A percentile compares a stretch with the other conserved stretches of the same genome.
These are phyloP conservation scores for Colletotrichum higginsianum DNA, from an alignment of 2,329 filamentous ascomycete species.

Conservation along the genomic window DNA sequence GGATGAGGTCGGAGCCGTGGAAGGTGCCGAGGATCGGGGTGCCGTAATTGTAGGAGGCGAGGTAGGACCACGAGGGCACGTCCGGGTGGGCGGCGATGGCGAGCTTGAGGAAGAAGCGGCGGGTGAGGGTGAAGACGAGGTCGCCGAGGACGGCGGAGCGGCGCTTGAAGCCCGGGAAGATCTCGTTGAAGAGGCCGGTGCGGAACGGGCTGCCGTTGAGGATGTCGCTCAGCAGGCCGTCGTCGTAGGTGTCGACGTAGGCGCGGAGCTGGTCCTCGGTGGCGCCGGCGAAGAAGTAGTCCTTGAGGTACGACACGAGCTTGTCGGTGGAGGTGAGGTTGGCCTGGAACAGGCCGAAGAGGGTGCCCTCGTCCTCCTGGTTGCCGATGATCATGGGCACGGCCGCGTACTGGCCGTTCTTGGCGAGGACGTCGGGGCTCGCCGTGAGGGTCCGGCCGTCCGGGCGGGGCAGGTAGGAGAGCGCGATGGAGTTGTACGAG, in stretches of 20 bases:
- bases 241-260: constrained; percentile 69
- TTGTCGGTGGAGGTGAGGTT: constrained; percentile 70
- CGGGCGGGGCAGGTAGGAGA: constrained; percentile 74
- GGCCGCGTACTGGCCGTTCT: constrained; percentile 64
- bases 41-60: constrained; percentile 80
- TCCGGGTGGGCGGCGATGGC: constrained; percentile 59
- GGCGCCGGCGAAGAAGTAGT: constrained; percentile 48
- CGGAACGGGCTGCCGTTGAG: constrained; percentile 73
- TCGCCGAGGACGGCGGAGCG: constrained; percentile 76
- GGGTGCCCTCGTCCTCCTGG: constrained; percentile 77
- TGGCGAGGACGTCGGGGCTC: constrained; percentile 66
- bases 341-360: constrained; percentile 71
- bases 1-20: constrained; percentile 79
- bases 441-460: constrained; percentile 68
- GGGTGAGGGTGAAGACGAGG: constrained; percentile 64
- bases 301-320: constrained; percentile 49
- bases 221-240: constrained; percentile 59
- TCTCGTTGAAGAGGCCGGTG: constrained; percentile 70
- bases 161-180: constrained; percentile 77
- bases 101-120: constrained; percentile 61
- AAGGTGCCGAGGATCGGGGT: constrained; percentile 83
- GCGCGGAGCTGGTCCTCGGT: constrained; percentile 56
- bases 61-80: constrained; percentile 81
- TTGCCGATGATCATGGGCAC: constrained; percentile 76
- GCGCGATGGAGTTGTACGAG: constrained; percentile 69